phyloP scores from a whole-genome alignment of 2,329 filamentous ascomycete genomes.

The Elsinoe fawcettii region DNA sequence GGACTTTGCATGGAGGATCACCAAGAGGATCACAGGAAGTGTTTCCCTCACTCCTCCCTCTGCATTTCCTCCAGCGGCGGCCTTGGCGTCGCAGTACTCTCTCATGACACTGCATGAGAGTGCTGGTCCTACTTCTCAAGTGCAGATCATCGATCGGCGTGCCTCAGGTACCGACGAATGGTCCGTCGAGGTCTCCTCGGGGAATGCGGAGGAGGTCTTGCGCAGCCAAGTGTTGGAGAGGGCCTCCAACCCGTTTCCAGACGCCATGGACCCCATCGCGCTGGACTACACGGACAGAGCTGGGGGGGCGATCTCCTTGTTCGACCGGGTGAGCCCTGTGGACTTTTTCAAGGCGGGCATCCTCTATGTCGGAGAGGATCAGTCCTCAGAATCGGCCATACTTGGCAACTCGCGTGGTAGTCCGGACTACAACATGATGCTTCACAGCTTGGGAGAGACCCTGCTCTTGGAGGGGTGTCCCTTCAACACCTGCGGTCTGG shows the following conservation, averaged over 20 bases:
- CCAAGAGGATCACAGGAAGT: slow-evolving; percentile 29
- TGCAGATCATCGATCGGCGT: slow-evolving; percentile 18
- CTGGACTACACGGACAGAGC: slow-evolving; percentile 30
- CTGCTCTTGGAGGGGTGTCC: slow-evolving; percentile 72
- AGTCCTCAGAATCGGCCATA: slow-evolving; percentile 75
- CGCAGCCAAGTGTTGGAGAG: slow-evolving; percentile 10
- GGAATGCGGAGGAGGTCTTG: slow-evolving; percentile 49
- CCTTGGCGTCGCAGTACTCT: slow-evolving; percentile 17
- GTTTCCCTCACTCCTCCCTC: slow-evolving; percentile 2
- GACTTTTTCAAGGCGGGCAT: slow-evolving; percentile 95
- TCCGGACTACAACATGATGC: slow-evolving; percentile 77
- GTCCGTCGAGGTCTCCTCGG: slow-evolving; percentile 33
- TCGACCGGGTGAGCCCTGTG: slow-evolving; percentile 82
- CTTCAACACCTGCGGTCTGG: slow-evolving; percentile 89
- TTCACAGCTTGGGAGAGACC: slow-evolving; percentile 73
- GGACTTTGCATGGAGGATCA: slow-evolving; percentile 86
- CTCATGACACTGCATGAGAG: slow-evolving; percentile 17
- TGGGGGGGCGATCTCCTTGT: slow-evolving; percentile 65
- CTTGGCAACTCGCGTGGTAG: slow-evolving; percentile 80
- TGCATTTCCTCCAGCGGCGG: slow-evolving; percentile 10
- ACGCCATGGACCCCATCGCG: slow-evolving; percentile 3
- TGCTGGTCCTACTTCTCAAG: background rate
- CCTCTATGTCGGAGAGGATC: slow-evolving; percentile 83
- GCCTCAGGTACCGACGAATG: slow-evolving; percentile 18
- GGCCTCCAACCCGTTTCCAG: slow-evolving; percentile 16